These are phyloP conservation scores for Ophiostoma sp. DNA, from an alignment of 2,329 filamentous ascomycete genomes.

Conservation along the genomic window DNA sequence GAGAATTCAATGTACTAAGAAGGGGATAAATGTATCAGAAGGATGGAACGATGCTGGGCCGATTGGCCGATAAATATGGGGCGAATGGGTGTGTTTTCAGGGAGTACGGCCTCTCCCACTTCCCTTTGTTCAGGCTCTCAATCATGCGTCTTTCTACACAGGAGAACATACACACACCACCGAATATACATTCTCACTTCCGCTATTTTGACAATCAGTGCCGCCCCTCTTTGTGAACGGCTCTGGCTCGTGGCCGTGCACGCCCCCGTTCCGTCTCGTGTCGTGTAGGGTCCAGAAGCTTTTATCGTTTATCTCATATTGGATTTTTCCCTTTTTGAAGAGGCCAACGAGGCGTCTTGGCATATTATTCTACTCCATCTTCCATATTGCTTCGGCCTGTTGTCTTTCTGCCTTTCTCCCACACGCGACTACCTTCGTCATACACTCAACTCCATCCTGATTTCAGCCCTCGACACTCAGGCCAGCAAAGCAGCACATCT, in stretches of 20 bases:
- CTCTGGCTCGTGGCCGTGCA: not conserved
- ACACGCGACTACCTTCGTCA: constrained; percentile 16
- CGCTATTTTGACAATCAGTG: too few species aligned
- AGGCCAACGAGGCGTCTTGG: constrained; percentile 23
- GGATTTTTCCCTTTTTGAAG: constrained; percentile 11
- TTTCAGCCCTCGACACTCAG: not conserved
- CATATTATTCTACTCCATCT: not conserved
- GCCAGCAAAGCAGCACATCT: not conserved
- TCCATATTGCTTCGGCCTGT: not conserved
- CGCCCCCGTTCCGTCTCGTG: not conserved
- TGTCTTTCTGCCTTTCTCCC: not conserved
- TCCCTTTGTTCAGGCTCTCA: too few species aligned
- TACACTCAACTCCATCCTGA: not conserved
- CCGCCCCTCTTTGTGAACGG: constrained; percentile 13
- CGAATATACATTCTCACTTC: too few species aligned
- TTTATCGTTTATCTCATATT: constrained; percentile 6
- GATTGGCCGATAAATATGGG: too few species aligned
- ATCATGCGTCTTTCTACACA: too few species aligned
- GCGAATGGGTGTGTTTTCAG: too few species aligned
- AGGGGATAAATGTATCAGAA: too few species aligned
- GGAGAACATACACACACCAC: too few species aligned
- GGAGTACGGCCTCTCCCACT: too few species aligned
- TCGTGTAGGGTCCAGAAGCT: constrained; percentile 6
- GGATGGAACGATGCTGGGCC: too few species aligned
- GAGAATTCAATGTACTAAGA: too few species aligned